A percentile compares a stretch with the other conserved stretches of the same genome.
phyloP scores from a whole-genome alignment of 108 stramenopile genomes.

The Fistulifera pelliculosa region DNA sequence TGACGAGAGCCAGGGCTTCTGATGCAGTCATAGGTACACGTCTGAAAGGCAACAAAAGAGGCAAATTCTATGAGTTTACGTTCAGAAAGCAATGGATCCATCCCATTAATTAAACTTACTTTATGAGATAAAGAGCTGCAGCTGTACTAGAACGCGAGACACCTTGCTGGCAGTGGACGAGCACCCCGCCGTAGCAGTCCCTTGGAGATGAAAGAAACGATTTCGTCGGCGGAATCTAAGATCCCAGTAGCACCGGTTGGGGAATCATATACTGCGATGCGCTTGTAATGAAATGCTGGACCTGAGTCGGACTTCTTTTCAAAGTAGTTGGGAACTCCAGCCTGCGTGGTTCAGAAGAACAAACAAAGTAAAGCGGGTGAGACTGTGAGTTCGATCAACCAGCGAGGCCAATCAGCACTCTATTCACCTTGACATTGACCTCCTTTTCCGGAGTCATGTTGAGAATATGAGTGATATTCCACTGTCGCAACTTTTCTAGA shows the following conservation, averaged over 20 bases:
- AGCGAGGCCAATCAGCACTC: too few species aligned
- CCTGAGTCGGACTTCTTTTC: slow-evolving; percentile 18
- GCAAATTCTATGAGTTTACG: background rate
- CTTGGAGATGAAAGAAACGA: slow-evolving; percentile 47
- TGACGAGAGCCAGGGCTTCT: slow-evolving; percentile 37
- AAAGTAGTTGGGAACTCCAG: slow-evolving; percentile 76
- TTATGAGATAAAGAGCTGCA: slow-evolving; percentile 56
- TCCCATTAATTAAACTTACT: slow-evolving; percentile 21
- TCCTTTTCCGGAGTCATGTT: slow-evolving; percentile 72
- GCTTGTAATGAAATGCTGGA: slow-evolving; percentile 41
- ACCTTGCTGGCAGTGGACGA: slow-evolving; percentile 70
- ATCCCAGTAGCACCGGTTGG: slow-evolving; percentile 41
- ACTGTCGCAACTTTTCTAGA: slow-evolving; percentile 29
- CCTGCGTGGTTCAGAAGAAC: slow-evolving; percentile 2
- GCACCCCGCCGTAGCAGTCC: slow-evolving; percentile 66
- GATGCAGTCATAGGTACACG: slow-evolving; percentile 35
- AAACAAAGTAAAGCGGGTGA: background rate
- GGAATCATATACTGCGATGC: slow-evolving; percentile 63
- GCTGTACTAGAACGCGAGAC: slow-evolving; percentile 59
- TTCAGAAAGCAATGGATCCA: background rate
- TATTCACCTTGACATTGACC: slow-evolving; percentile 34
- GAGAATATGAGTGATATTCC: slow-evolving; percentile 42
- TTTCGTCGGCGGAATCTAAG: slow-evolving; percentile 25
- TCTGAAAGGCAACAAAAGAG: slow-evolving; percentile 14
- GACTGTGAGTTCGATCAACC: too few species aligned